Base-by-base conservation (phyloP, 805 yeast genomes). In the Lachancea nothofagi region DNA sequence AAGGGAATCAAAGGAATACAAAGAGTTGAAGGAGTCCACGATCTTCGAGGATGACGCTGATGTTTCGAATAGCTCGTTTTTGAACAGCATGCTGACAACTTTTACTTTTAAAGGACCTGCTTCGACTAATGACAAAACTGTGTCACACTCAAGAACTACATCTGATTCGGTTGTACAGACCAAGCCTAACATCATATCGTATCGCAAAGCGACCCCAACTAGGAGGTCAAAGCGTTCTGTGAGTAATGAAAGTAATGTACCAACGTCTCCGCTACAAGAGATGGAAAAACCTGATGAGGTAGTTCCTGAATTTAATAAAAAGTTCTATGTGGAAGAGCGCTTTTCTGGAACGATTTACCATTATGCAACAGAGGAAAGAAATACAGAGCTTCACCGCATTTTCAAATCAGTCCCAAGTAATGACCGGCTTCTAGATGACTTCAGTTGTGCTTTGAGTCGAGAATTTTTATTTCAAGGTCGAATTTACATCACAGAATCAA, bases 381-480 rank as follows among this genome's bases (percentile, higher is more conserved):
- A 88, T 53, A 65, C 70, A 4, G 95, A 85, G 27, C 93, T 87
- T 59, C 97, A 88, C 61, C 72, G 68, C 28, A 50, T 81, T 2
- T 93, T 90, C 67, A 70, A 77, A 41, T 69, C 78, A 7, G 65
- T 87, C 2, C 83, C 89, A 2, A 64, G 65, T 18, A 72, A 77
- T 33, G 97, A 90, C 53, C 67, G 81, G 36, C 64, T 90, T 12
- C 58, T 90, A 25, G 96, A 87, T 53, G 97, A 88, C 51, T 89
- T 83, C 53, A 77, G 86, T 20, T 93, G 97, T 67, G 96, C 97
- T 0, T 64, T 90, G 40, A 82, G 89, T 47, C 70, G 87, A 45
- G 97, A 90, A 47, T 85, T 88, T 35, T 67, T 90, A 23, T 64
- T 87, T 7, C 97, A 93, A 55, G 98, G 98, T 3, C 69, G 95